phyloP scores from a whole-genome alignment of 2,329 filamentous ascomycete genomes.

The Paradendryphiella salina region DNA sequence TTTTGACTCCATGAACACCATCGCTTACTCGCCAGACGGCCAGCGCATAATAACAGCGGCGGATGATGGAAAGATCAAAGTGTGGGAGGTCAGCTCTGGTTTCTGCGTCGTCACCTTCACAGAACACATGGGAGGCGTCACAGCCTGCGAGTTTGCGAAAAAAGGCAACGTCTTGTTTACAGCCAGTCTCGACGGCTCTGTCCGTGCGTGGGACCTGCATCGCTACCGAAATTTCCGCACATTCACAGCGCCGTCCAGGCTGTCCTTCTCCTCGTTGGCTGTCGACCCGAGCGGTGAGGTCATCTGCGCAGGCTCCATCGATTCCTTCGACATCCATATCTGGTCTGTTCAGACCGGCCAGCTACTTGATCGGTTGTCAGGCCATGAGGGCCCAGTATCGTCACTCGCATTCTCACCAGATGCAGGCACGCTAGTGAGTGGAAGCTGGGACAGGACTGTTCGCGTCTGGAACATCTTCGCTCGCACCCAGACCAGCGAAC shows the following conservation, averaged over 20 bases:
- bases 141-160: conserved; percentile 91
- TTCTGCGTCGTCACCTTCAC: conserved; percentile 99
- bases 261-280: conserved; percentile 91
- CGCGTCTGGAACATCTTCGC: conserved; percentile 95
- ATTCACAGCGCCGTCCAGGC: conserved; percentile 87
- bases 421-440: conserved; percentile 80
- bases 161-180: conserved; percentile 96
- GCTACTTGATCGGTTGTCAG: conserved; percentile 83
- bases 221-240: conserved; percentile 96
- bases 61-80: conserved; percentile 97
- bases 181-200: conserved; percentile 88
- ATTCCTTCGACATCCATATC: conserved; percentile 96
- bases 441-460: conserved; percentile 95
- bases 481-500: conserved; percentile 91
- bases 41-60: conserved; percentile 90
- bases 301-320: conserved; percentile 89
- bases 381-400: conserved; percentile 92
- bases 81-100: conserved; percentile 95
- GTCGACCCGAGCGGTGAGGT: conserved; percentile 98
- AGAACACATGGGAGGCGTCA: conserved; percentile 92
- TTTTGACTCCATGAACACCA: conserved; percentile 90
- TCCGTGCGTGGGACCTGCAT: conserved; percentile 94
- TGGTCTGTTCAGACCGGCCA: conserved; percentile 99
- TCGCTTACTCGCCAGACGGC: conserved; percentile 92
- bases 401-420: conserved; percentile 87